These are phyloP conservation scores for Gorgonomyces haynaldii DNA, from an alignment of 192 early-diverging fungal species.

Conservation along the genomic window DNA sequence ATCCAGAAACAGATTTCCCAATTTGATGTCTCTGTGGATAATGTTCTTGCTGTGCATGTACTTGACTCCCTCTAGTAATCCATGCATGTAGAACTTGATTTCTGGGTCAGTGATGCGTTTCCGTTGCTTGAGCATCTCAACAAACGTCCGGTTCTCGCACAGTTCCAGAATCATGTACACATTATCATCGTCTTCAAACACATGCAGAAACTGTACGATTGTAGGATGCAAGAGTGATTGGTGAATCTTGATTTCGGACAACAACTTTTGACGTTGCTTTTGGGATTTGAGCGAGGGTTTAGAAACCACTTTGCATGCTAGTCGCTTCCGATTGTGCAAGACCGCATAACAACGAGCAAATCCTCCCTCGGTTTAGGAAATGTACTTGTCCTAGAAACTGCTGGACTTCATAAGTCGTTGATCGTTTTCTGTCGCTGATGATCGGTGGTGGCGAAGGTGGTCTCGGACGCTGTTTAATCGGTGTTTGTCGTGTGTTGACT, in stretches of 20 bases:
- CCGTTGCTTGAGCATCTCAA: slow-evolving; percentile 65
- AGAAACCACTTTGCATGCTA: slow-evolving; percentile 58
- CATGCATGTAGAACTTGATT: slow-evolving; percentile 72
- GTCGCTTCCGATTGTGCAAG: slow-evolving; percentile 32
- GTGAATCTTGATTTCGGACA: slow-evolving; percentile 74
- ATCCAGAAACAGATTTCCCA: slow-evolving; percentile 84
- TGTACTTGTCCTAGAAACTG: slow-evolving; percentile 40
- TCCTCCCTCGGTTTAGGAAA: slow-evolving; percentile 52
- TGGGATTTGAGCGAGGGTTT: slow-evolving; percentile 38
- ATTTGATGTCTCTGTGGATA: slow-evolving; percentile 93
- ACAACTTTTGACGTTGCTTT: slow-evolving; percentile 39
- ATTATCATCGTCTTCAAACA: slow-evolving; percentile 79
- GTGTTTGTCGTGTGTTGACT: no score
- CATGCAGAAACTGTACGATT: slow-evolving; percentile 67
- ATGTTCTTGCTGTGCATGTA: slow-evolving; percentile 72
- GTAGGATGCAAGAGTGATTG: slow-evolving; percentile 55
- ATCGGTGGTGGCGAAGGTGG: slow-evolving; percentile 27
- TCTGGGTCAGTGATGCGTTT: slow-evolving; percentile 80
- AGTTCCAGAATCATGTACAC: slow-evolving; percentile 88
- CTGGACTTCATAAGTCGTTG: slow-evolving; percentile 21
- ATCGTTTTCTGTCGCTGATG: slow-evolving; percentile 22
- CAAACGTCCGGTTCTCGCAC: slow-evolving; percentile 82
- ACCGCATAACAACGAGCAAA: slow-evolving; percentile 80
- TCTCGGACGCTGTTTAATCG: no score
- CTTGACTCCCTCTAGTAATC: slow-evolving; percentile 64